Evolutionary conservation across 805 yeast species (phyloP).

Genomic region (Candida xiaguanensis): DNA sequence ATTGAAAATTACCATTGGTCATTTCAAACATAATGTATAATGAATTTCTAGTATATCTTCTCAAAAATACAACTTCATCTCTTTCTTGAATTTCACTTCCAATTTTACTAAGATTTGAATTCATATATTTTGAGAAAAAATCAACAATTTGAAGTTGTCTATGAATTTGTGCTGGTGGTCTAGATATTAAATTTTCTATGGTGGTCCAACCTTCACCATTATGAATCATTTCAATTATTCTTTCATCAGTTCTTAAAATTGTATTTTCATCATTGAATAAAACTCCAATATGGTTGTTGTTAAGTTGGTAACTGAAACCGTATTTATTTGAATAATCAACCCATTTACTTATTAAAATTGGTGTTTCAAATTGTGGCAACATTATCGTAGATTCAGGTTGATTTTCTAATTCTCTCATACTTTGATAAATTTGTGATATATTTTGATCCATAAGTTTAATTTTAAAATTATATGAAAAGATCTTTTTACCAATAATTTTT

Average conservation of each 20-base stretch:
- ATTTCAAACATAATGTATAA: slow-evolving; percentile 88
- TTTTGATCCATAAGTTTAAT: slow-evolving; percentile 34
- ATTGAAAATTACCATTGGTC: slow-evolving; percentile 89
- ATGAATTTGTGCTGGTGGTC: slow-evolving; percentile 47
- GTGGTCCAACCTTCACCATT: slow-evolving; percentile 47
- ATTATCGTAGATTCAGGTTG: slow-evolving; percentile 33
- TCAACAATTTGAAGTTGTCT: slow-evolving; percentile 82
- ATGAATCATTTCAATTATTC: slow-evolving; percentile 58
- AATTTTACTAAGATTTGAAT: slow-evolving; percentile 78
- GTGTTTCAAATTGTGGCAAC: slow-evolving; percentile 48
- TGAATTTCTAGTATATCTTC: slow-evolving; percentile 76
- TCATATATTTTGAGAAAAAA: slow-evolving; percentile 90
- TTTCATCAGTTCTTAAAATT: slow-evolving; percentile 65
- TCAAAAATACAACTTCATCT: slow-evolving; percentile 68
- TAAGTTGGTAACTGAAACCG: slow-evolving; percentile 90
- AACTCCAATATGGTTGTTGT: slow-evolving; percentile 88
- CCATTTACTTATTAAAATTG: slow-evolving; percentile 87
- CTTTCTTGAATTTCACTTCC: slow-evolving; percentile 57
- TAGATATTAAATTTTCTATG: slow-evolving; percentile 39
- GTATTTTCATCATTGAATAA: slow-evolving; percentile 83
- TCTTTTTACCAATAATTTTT: slow-evolving; percentile 28
- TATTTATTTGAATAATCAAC: slow-evolving; percentile 95
- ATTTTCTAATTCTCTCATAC: slow-evolving; percentile 41
- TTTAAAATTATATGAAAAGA: slow-evolving; percentile 28
- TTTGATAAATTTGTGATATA: slow-evolving; percentile 33